phyloP scores from a whole-genome alignment of 176 grass and related monocot species.

The Themeda triandra region DNA sequence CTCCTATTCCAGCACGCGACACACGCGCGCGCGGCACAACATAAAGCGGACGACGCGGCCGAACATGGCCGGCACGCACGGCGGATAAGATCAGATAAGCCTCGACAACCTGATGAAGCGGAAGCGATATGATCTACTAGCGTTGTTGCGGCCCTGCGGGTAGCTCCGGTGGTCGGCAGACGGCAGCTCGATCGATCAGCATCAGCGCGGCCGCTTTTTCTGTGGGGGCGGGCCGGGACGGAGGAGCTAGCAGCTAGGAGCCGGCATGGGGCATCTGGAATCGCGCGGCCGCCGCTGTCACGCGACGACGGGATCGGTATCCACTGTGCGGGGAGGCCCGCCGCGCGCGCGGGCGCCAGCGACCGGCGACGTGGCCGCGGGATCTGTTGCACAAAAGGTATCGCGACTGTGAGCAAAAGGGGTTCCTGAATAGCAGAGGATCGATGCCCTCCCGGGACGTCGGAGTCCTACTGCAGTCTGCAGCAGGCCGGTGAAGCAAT shows the following conservation, averaged over 20 bases:
- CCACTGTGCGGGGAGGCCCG: background rate
- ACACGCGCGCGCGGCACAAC: background rate
- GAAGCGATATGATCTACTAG: background rate
- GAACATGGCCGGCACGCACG: background rate
- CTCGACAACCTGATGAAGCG: background rate
- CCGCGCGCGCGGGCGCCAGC: too few species aligned
- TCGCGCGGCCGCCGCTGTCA: conserved; percentile 5
- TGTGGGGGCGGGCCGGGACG: background rate
- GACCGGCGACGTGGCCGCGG: background rate
- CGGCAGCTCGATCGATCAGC: background rate
- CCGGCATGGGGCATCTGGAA: background rate
- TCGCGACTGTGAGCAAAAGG: conserved; percentile 3
- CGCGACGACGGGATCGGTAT: background rate
- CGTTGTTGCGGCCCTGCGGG: background rate
- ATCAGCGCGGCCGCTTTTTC: background rate
- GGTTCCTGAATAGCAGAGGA: background rate
- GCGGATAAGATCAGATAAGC: background rate
- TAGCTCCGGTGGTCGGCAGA: conserved; percentile 3
- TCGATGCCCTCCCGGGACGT: background rate
- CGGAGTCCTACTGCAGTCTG: too few species aligned
- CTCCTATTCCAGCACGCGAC: background rate
- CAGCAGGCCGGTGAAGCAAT: background rate
- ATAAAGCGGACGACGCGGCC: background rate
- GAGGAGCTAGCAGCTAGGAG: too few species aligned
- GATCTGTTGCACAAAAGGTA: background rate